These are phyloP conservation scores for Lodderomyces theae DNA, from an alignment of 1,139 yeast genomes.

Conservation along the genomic window DNA sequence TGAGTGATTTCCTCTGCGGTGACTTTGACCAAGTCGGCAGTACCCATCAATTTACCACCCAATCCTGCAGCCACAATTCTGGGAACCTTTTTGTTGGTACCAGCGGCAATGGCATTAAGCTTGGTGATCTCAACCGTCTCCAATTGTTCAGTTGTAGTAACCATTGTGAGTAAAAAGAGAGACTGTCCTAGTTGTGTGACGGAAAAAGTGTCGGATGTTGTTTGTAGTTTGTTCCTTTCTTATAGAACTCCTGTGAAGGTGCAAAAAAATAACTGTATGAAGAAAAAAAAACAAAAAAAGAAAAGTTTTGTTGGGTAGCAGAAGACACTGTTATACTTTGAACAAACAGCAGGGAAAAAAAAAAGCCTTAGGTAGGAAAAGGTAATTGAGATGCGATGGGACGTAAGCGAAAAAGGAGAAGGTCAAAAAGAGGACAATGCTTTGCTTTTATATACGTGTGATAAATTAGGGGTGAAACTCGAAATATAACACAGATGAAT, in stretches of 20 bases:
- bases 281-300: too few species aligned
- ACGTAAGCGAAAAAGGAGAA: too few species aligned
- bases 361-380: too few species aligned
- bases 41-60: slow-evolving; percentile 78
- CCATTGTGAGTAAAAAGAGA: neutral
- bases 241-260: too few species aligned
- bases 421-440: too few species aligned
- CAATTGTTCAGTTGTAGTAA: slow-evolving; percentile 14
- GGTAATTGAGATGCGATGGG: too few species aligned
- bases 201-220: neutral
- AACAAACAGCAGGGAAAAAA: too few species aligned
- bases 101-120: slow-evolving; percentile 87
- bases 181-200: neutral
- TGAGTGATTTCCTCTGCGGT: slow-evolving; percentile 61
- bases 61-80: slow-evolving; percentile 77
- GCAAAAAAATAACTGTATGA: too few species aligned
- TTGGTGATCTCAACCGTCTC: slow-evolving; percentile 68
- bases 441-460: too few species aligned
- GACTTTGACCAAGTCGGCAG: slow-evolving; percentile 64
- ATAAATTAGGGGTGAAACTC: too few species aligned
- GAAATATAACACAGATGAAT: too few species aligned
- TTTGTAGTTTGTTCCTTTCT: neutral
- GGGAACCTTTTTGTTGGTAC: slow-evolving; percentile 66
- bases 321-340: neutral
- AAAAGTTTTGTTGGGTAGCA: slow-evolving; percentile 1